A percentile compares a stretch with the other conserved stretches of the same genome.
Conservation (phyloP, 352 stramenopile species). For the Globisporangium irregulare region DNA sequence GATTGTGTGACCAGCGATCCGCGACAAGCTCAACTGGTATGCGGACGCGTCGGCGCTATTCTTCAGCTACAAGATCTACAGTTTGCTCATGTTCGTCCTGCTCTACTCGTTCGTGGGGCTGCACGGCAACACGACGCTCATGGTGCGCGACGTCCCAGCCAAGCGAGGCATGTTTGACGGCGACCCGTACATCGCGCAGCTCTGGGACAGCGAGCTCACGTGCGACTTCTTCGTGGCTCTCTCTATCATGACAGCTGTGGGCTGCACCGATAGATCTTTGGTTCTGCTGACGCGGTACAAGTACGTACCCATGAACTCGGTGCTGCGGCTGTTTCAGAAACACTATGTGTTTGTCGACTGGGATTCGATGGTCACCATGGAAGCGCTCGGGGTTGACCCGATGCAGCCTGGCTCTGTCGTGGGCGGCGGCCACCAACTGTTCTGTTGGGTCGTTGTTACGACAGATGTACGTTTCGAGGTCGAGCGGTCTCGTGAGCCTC, state of each 20-base stretch:
- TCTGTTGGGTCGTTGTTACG: conserved; percentile 35
- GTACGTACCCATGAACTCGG: conserved; percentile 24
- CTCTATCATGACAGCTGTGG: conserved; percentile 17
- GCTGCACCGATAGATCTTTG: conserved; percentile 15
- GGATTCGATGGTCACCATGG: conserved; percentile 33
- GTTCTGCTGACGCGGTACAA: conserved; percentile 29
- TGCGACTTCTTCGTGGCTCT: conserved; percentile 39
- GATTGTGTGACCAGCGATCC: conserved; percentile 19
- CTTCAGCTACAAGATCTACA: conserved; percentile 50
- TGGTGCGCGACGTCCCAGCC: conserved; percentile 19
- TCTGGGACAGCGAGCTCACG: conserved; percentile 45
- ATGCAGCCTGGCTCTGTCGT: conserved; percentile 21
- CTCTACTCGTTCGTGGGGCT: conserved; percentile 25
- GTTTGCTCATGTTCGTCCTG: conserved; percentile 29
- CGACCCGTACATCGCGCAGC: conserved; percentile 26
- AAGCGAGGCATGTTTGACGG: conserved; percentile 32
- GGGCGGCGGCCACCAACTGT: conserved; percentile 26
- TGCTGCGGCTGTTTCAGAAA: conserved; percentile 31
- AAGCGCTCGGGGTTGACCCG: conserved; percentile 40
- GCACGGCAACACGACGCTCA: conserved; percentile 31
- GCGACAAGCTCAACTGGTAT: conserved; percentile 28
- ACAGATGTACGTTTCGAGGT: conserved; percentile 35
- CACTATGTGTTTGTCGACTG: conserved; percentile 43
- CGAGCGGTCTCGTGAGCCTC: conserved; percentile 32
- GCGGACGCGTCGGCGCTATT: conserved; percentile 29